A percentile compares a stretch with the other conserved stretches of the same genome.
These are phyloP conservation scores for Globisporangium solare DNA, from an alignment of 352 stramenopile genomes.

Conservation along the genomic window DNA sequence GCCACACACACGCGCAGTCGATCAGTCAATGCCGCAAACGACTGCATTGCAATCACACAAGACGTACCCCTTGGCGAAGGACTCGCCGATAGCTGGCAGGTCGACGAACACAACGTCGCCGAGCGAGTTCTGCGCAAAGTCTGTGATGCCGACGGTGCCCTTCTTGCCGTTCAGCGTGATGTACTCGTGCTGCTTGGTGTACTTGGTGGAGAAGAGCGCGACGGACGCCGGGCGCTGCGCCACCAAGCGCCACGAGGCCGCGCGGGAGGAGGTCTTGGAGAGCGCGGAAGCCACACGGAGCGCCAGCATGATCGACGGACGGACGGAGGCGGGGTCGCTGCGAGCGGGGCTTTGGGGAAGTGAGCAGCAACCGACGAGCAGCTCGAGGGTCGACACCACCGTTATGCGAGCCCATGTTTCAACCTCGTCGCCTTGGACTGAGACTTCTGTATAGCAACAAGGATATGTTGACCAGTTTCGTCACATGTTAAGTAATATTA, in stretches of 20 bases:
- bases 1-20: not conserved
- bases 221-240: slow-evolving; percentile 34
- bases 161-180: slow-evolving; percentile 72
- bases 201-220: slow-evolving; percentile 79
- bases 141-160: slow-evolving; percentile 95
- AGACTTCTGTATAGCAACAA: too few species aligned
- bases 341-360: not conserved
- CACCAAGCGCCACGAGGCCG: slow-evolving; percentile 36
- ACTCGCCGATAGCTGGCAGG: slow-evolving; percentile 91
- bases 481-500: too few species aligned
- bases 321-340: not conserved
- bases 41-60: too few species aligned
- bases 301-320: slow-evolving; percentile 28
- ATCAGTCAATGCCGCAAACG: too few species aligned
- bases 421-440: too few species aligned
- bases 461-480: too few species aligned
- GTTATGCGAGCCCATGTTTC: too few species aligned
- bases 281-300: slow-evolving; percentile 46
- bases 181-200: slow-evolving; percentile 85
- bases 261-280: slow-evolving; percentile 45
- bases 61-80: slow-evolving; percentile 90
- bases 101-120: slow-evolving; percentile 98
- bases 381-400: not conserved
- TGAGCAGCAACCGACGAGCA: not conserved
- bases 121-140: slow-evolving; percentile 96